A percentile compares a stretch with the other conserved stretches of the same genome.
These are phyloP conservation scores for Claviceps sp. DNA, from an alignment of 2,329 filamentous ascomycete species.

Conservation along the genomic window DNA sequence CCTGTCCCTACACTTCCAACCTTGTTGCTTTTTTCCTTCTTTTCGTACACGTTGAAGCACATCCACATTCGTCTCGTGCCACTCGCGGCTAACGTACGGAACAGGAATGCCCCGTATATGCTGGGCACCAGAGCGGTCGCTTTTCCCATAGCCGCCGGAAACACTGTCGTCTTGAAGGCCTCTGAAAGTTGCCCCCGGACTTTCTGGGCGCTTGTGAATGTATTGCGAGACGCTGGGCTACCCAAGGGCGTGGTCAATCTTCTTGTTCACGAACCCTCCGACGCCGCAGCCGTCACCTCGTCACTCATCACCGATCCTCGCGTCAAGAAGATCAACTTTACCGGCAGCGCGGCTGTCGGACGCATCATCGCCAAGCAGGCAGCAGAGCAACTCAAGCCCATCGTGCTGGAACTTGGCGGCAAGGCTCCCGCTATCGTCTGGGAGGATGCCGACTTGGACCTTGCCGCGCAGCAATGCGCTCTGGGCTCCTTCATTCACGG, in stretches of 20 bases:
- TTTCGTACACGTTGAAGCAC: neutral
- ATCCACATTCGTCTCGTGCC: neutral
- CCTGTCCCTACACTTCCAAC: neutral
- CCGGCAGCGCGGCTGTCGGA: constrained; percentile 62
- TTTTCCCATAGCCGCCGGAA: constrained; percentile 62
- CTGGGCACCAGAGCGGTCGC: constrained; percentile 41
- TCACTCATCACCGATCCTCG: constrained; percentile 52
- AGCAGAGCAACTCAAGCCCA: constrained; percentile 64
- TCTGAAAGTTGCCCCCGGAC: constrained; percentile 54
- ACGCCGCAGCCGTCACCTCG: constrained; percentile 54
- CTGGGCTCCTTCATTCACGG: constrained; percentile 59
- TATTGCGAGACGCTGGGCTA: constrained; percentile 62
- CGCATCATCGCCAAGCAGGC: constrained; percentile 57
- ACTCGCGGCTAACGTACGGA: neutral
- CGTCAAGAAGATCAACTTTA: constrained; percentile 78
- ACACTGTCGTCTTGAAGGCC: constrained; percentile 61
- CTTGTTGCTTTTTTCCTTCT: neutral
- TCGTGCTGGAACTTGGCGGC: constrained; percentile 70
- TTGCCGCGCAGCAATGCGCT: constrained; percentile 54
- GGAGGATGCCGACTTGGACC: constrained; percentile 64
- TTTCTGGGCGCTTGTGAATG: constrained; percentile 46
- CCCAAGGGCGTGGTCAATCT: constrained; percentile 64
- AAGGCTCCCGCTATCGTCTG: constrained; percentile 70
- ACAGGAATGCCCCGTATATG: constrained; percentile 44
- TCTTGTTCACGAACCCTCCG: constrained; percentile 49